phyloP scores from a whole-genome alignment of 768 basidiomycete genomes.

The Rhodosporidiobolus odoratus region DNA sequence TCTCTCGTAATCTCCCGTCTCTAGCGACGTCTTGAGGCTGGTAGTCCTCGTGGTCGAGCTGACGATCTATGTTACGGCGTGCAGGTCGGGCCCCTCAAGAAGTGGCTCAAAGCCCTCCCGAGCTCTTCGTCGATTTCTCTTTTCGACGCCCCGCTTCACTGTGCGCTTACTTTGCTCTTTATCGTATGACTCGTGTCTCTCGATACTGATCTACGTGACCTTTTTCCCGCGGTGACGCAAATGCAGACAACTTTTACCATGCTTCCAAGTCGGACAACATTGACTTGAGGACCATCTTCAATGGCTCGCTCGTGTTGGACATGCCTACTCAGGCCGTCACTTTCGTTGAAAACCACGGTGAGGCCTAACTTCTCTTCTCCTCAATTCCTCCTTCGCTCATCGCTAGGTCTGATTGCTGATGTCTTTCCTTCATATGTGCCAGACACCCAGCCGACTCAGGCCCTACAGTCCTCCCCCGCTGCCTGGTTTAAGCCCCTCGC shows the following conservation, averaged over 20 bases:
- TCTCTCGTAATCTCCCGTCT: no score
- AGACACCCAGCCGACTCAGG: conserved; percentile 49
- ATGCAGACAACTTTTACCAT: conserved; percentile 46
- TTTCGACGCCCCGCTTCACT: no score
- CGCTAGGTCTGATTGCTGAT: no score
- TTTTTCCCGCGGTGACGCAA: not conserved
- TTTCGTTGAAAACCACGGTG: conserved; percentile 35
- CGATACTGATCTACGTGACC: no score
- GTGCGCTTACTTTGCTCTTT: no score
- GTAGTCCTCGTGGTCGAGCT: no score
- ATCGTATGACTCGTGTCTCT: no score
- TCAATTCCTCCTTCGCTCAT: not conserved
- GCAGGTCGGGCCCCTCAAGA: no score
- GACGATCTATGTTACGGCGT: no score
- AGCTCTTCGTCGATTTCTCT: no score
- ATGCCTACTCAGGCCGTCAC: conserved; percentile 50
- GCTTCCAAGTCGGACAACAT: conserved; percentile 45
- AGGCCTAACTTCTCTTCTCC: not conserved
- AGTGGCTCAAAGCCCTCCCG: no score
- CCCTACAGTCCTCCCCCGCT: conserved; percentile 49
- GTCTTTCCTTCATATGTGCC: conserved; percentile 18
- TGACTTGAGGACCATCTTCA: conserved; percentile 50
- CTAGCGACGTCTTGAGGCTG: no score
- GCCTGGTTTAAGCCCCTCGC: conserved; percentile 50
- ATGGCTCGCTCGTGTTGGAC: conserved; percentile 48